phyloP scores from a whole-genome alignment of 208 protist species.

The Wallacemonas sp. region DNA sequence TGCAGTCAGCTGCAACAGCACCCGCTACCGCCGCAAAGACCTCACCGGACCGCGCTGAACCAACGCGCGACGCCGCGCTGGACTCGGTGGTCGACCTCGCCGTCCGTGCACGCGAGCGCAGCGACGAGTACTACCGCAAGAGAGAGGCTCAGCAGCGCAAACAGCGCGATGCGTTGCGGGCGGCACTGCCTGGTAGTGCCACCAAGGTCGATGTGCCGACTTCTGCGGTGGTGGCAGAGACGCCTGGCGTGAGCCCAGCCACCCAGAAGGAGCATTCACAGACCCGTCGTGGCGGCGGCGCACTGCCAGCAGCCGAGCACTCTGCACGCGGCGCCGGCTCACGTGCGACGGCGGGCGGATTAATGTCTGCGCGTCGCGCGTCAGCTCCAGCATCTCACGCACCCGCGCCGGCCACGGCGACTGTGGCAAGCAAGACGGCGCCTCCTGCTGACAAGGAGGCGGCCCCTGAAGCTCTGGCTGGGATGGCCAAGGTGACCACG shows the following conservation, averaged over 20 bases:
- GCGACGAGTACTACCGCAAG: neutral
- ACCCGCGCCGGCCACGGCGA: too few relatives aligned
- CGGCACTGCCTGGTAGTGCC: neutral
- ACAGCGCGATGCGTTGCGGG: constrained; percentile 25
- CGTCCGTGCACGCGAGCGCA: constrained; percentile 6
- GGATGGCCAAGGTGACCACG: neutral
- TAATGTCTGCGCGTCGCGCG: neutral
- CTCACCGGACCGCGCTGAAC: constrained; percentile 19
- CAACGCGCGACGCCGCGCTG: constrained; percentile 11
- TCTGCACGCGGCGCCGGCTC: too few relatives aligned
- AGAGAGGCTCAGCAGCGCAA: neutral
- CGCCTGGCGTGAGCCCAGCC: neutral
- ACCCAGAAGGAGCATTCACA: neutral
- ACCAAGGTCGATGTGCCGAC: too few relatives aligned
- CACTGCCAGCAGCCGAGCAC: too few relatives aligned
- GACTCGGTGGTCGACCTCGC: constrained; percentile 14
- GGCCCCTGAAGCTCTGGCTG: neutral
- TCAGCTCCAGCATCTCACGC: neutral
- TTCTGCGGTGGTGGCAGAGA: neutral
- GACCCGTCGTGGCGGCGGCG: too few relatives aligned
- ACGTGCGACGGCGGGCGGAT: neutral
- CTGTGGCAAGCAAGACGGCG: too few relatives aligned
- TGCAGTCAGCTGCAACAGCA: neutral
- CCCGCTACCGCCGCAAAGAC: neutral
- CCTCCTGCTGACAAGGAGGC: neutral